Conservation (phyloP, 129 eudicot genomes). For the Arctium minus region DNA sequence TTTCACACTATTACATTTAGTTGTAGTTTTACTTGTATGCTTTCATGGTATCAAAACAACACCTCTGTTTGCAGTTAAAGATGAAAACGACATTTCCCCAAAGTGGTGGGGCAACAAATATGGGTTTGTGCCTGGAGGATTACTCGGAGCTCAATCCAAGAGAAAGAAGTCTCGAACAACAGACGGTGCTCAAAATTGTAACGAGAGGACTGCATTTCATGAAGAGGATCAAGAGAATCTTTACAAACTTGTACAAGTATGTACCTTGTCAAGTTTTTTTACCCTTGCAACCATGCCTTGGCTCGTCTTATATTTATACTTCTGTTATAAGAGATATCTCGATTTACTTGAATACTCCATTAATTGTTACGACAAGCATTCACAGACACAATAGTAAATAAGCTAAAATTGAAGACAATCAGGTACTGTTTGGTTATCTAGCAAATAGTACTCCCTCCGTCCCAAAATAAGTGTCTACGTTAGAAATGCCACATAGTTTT, state of each 20-base stretch:
- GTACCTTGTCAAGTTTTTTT: conserved; percentile 9
- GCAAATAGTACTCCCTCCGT: not conserved
- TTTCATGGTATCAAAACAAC: conserved; percentile 6
- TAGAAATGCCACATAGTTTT: too few species aligned
- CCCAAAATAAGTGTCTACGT: too few species aligned
- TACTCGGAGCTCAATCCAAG: conserved; percentile 75
- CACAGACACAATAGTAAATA: not conserved
- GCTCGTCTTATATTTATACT: not conserved
- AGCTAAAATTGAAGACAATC: not conserved
- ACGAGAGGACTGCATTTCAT: conserved; percentile 60
- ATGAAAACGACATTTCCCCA: conserved; percentile 39
- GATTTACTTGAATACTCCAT: not conserved
- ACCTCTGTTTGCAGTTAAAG: conserved; percentile 26
- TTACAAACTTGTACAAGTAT: conserved; percentile 89
- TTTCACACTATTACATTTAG: not conserved
- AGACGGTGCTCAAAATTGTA: conserved; percentile 19
- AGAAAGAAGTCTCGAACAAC: conserved; percentile 43
- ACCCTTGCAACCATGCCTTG: not conserved
- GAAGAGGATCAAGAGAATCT: conserved; percentile 98
- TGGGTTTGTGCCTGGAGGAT: conserved; percentile 88
- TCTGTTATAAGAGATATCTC: not conserved
- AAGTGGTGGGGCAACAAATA: conserved; percentile 96
- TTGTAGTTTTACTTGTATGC: not conserved
- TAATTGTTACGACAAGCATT: not conserved
- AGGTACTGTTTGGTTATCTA: not conserved